Evolutionary conservation across 495 filamentous ascomycete genomes (phyloP), one percentile per base, ranked within the genome.

Genomic region (Pyronema domesticum): DNA sequence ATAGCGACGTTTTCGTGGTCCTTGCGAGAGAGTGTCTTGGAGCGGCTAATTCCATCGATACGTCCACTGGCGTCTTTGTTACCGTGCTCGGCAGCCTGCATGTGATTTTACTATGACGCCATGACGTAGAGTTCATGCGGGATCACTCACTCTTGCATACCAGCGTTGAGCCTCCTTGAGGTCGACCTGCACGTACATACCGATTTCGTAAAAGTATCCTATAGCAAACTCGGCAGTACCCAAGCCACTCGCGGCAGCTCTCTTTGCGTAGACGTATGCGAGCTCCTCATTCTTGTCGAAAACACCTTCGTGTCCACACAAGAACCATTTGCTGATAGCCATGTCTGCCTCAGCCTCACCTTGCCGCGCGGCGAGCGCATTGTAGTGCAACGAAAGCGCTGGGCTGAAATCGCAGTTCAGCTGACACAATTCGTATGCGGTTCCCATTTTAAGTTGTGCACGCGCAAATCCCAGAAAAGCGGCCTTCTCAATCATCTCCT

Each of bases 251-350:
- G 77, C 70, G 33, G 91, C 89, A 4, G 91, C 91, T 45, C 87
- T 77, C 53, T 87, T 79, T 19, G 93, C 93, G 64, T 95, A 95
- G 23, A 76, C 81, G 65, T 85, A 98, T 5, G 91, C 93, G 8
- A 96, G 71, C 58, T 85, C 81, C 68, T 98, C 93, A 62, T 94
- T 95, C 73, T 95, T 96, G 40, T 85, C 77, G 64, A 98, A 95
- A 6, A 88, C 73, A 19, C 79, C 79, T 64, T 96, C 89, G 58
- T 88, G 86, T 7, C 91, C 91, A 63, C 91, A 95, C 23, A 98
- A 73, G 68, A 96, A 96, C 91, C 91, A 98, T 68, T 95, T 93
- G 64, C 89, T 95, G 56, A 98, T 89, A 19, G 88, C 86, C 76
- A 98, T 87, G 51, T 94, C 86, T 0, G 89, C 91, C 62, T 96